phyloP scores from a whole-genome alignment of 495 filamentous ascomycete species.

The Jackrogersella minutella region DNA sequence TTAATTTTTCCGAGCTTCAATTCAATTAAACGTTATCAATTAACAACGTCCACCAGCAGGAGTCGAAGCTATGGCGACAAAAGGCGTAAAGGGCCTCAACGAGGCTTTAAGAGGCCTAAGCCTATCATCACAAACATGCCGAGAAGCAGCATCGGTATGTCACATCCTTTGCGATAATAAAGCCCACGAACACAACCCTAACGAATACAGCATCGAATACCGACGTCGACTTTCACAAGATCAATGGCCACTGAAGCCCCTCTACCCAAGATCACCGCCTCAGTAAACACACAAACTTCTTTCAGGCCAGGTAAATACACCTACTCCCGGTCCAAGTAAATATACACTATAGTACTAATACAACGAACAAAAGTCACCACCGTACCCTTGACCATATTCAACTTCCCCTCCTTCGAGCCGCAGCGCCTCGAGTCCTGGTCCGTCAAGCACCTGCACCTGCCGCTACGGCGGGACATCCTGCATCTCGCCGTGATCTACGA shows the following conservation, averaged over 20 bases:
- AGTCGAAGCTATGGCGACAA: conserved; percentile 51
- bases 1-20: conserved; percentile 43
- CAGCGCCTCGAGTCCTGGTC: conserved; percentile 79
- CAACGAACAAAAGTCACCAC: conserved; percentile 53
- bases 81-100: conserved; percentile 54
- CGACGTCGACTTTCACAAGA: conserved; percentile 53
- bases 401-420: conserved; percentile 90
- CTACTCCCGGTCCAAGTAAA: conserved; percentile 30
- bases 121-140: conserved; percentile 51
- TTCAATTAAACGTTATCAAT: conserved; percentile 23
- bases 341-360: conserved; percentile 35
- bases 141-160: conserved; percentile 44
- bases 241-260: conserved; percentile 82
- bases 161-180: neutral
- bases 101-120: conserved; percentile 57
- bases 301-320: conserved; percentile 40
- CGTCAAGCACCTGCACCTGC: conserved; percentile 80
- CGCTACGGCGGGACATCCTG: conserved; percentile 88
- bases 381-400: conserved; percentile 84
- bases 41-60: too few relatives aligned
- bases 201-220: conserved; percentile 36
- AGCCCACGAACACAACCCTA: neutral
- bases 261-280: conserved; percentile 54
- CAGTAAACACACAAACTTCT: conserved; percentile 36
- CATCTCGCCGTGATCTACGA: conserved; percentile 94